Percentiles rank a stretch among this genome's conserved stretches.
Conservation (phyloP, 495 filamentous ascomycete species). For the Aspergillus steynii region DNA sequence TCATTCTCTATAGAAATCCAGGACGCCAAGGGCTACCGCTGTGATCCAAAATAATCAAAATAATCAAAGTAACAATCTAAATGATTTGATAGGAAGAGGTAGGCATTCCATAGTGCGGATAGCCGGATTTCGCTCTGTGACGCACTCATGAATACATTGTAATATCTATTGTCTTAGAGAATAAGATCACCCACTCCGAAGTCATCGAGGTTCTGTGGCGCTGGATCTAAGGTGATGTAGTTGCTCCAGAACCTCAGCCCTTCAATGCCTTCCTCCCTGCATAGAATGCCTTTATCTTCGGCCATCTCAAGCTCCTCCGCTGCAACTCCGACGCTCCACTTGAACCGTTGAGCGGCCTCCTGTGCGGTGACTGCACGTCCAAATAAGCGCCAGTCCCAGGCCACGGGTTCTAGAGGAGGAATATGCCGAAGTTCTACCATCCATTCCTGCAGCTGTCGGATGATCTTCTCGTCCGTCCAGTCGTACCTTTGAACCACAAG, state of each 20-base stretch:
- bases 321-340: constrained; percentile 98
- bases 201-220: constrained; percentile 4
- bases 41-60: no score
- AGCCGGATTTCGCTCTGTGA: not conserved
- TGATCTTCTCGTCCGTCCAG: constrained; percentile 87
- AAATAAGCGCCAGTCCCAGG: constrained; percentile 75
- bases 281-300: constrained; percentile 79
- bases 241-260: constrained; percentile 84
- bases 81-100: no score
- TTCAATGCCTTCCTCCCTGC: constrained; percentile 81
- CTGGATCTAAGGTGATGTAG: constrained; percentile 36
- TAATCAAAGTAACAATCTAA: no score
- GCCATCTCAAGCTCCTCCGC: constrained; percentile 97
- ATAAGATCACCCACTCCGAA: constrained; percentile 14
- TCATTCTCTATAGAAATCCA: no score
- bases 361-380: constrained; percentile 87
- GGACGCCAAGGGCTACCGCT: no score
- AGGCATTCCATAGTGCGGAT: not conserved
- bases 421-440: constrained; percentile 67
- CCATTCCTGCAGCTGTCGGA: constrained; percentile 74
- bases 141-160: not conserved
- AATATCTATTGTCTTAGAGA: constrained; percentile 9
- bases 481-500: constrained; percentile 88
- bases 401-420: constrained; percentile 60
- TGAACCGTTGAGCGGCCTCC: constrained; percentile 86